Evolutionary conservation across 306 rosid species (phyloP).

Genomic region (Myrica gale): DNA sequence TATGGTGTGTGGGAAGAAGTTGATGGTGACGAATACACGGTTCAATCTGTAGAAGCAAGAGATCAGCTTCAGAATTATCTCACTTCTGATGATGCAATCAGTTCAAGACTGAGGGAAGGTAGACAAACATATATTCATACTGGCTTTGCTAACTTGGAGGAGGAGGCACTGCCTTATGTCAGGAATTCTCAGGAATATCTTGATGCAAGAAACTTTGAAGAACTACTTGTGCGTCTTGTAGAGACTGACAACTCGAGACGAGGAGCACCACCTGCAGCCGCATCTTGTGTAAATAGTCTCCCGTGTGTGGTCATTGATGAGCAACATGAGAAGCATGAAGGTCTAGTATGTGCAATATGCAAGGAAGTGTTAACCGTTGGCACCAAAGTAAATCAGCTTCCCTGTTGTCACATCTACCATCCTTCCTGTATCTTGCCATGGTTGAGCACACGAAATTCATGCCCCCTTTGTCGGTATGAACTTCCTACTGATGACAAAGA

Average conservation of each 20-base stretch:
- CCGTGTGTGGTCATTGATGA: constrained; percentile 54
- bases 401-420: constrained; percentile 89
- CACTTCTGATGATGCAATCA: constrained; percentile 42
- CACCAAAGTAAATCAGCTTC: constrained; percentile 72
- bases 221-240: constrained; percentile 69
- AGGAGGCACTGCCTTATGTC: constrained; percentile 42
- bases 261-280: constrained; percentile 89
- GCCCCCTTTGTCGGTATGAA: constrained; percentile 92
- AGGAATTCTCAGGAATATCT: constrained; percentile 63
- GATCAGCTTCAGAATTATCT: constrained; percentile 44
- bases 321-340: constrained; percentile 66
- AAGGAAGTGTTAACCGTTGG: constrained; percentile 62
- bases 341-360: constrained; percentile 80
- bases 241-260: constrained; percentile 72
- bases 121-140: constrained; percentile 35
- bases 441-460: constrained; percentile 82
- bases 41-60: constrained; percentile 35
- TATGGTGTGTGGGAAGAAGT: constrained; percentile 52
- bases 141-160: constrained; percentile 41
- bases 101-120: constrained; percentile 42
- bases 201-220: constrained; percentile 63
- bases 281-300: constrained; percentile 53
- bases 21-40: constrained; percentile 46
- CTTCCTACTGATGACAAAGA: constrained; percentile 93
- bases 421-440: constrained; percentile 82